Conservation (phyloP, 345 rosid species). For the Hypericum perforatum region DNA sequence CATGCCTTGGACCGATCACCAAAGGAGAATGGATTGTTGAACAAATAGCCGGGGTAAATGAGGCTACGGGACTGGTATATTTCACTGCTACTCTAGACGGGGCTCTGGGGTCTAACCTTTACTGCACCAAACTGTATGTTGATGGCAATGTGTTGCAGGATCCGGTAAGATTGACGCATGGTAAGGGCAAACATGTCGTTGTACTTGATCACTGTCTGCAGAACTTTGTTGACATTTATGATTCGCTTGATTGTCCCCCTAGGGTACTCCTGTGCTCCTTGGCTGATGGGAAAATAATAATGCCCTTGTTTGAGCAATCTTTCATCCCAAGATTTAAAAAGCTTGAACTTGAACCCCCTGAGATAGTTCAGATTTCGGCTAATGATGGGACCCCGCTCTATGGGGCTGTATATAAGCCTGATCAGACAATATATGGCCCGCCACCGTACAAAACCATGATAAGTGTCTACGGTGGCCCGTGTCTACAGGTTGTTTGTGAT, state of each 20-base stretch:
- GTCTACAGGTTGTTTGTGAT: slow-evolving; percentile 59
- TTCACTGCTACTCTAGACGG: slow-evolving; percentile 84
- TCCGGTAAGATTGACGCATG: slow-evolving; percentile 63
- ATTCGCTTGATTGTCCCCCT: slow-evolving; percentile 71
- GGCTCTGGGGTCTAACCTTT: slow-evolving; percentile 67
- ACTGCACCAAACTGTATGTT: slow-evolving; percentile 41
- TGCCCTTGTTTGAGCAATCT: slow-evolving; percentile 63
- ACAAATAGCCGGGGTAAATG: slow-evolving; percentile 77
- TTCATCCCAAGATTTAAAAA: slow-evolving; percentile 37
- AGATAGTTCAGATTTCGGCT: slow-evolving; percentile 56
- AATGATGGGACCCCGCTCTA: slow-evolving; percentile 59
- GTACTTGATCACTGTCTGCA: slow-evolving; percentile 78
- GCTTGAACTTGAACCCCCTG: slow-evolving; percentile 70
- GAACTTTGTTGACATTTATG: slow-evolving; percentile 78
- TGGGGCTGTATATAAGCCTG: slow-evolving; percentile 84
- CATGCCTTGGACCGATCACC: slow-evolving; percentile 68
- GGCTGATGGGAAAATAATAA: slow-evolving; percentile 44
- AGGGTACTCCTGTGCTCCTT: slow-evolving; percentile 56
- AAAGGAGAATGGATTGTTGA: slow-evolving; percentile 94
- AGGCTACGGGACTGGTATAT: slow-evolving; percentile 49
- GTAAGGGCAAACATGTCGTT: slow-evolving; percentile 74
- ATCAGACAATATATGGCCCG: slow-evolving; percentile 60
- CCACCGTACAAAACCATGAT: slow-evolving; percentile 88
- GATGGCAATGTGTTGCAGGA: slow-evolving; percentile 23
- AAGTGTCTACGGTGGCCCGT: slow-evolving; percentile 84